These are phyloP conservation scores for Thermochaetoides dissita DNA, from an alignment of 2,329 filamentous ascomycete species.

Conservation along the genomic window DNA sequence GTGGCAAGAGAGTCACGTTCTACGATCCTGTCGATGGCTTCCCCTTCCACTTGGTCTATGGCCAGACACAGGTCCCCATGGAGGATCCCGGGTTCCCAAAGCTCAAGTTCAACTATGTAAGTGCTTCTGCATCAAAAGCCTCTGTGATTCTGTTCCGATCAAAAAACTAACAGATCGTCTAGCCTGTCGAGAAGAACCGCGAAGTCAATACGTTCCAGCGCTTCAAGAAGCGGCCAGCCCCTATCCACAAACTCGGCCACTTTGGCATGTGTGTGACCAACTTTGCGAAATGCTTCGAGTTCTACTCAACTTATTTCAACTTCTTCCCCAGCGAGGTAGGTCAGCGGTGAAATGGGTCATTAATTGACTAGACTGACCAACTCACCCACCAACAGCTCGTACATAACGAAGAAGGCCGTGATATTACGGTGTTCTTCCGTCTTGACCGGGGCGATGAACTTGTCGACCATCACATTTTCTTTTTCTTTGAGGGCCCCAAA, in stretches of 20 bases:
- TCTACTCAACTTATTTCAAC: conserved; percentile 37
- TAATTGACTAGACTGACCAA: no score
- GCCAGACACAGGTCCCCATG: conserved; percentile 29
- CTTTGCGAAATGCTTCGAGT: conserved; percentile 34
- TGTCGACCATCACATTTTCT: conserved; percentile 39
- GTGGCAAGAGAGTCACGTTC: conserved; percentile 38
- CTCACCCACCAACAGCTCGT: conserved; percentile 18
- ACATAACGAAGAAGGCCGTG: conserved; percentile 22
- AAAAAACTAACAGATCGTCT: neutral
- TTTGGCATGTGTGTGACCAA: conserved; percentile 40
- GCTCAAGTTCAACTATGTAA: conserved; percentile 35
- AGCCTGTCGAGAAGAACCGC: conserved; percentile 37
- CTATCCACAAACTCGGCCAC: conserved; percentile 38
- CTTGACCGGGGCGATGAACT: conserved; percentile 28
- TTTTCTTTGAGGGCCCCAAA: conserved; percentile 32
- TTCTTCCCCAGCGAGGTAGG: conserved; percentile 34
- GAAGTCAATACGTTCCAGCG: conserved; percentile 35
- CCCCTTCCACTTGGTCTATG: conserved; percentile 43
- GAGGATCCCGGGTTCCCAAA: conserved; percentile 28
- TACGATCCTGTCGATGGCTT: conserved; percentile 40
- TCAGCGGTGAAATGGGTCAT: neutral
- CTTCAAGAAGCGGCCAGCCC: conserved; percentile 30
- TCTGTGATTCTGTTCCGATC: no score
- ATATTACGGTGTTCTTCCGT: conserved; percentile 32
- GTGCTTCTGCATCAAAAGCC: conserved; percentile 18